phyloP scores from a whole-genome alignment of 1,139 yeast species.

The Saccharomyces hybrid region DNA sequence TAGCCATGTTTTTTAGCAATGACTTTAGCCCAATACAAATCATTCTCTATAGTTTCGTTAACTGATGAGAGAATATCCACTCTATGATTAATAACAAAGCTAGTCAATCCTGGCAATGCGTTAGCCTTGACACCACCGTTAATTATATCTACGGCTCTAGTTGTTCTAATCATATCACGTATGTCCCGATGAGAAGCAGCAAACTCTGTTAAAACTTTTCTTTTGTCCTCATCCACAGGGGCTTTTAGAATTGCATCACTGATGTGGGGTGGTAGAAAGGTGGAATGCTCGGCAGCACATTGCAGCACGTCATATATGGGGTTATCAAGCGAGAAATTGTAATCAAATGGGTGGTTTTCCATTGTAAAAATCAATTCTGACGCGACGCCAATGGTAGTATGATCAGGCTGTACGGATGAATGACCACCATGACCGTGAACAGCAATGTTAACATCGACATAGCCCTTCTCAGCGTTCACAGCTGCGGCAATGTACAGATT shows the following conservation, averaged over 20 bases:
- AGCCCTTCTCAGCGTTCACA: constrained; percentile 62
- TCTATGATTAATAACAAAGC: constrained; percentile 48
- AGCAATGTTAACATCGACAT: constrained; percentile 42
- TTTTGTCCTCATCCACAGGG: constrained; percentile 13
- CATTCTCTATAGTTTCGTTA: constrained; percentile 37
- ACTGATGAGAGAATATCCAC: constrained; percentile 45
- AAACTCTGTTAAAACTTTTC: constrained; percentile 23
- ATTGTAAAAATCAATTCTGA: constrained; percentile 44
- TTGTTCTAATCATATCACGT: constrained; percentile 43
- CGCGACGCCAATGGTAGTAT: constrained; percentile 62
- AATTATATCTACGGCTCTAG: constrained; percentile 55
- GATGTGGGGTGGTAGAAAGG: constrained; percentile 14
- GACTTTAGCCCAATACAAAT: constrained; percentile 34
- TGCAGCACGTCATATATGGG: constrained; percentile 42
- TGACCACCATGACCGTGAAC: constrained; percentile 63
- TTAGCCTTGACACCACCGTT: constrained; percentile 60
- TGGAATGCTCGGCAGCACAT: constrained; percentile 39
- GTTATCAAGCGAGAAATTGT: constrained; percentile 40
- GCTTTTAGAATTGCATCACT: constrained; percentile 24
- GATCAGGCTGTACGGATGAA: constrained; percentile 64
- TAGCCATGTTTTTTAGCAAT: constrained; percentile 43
- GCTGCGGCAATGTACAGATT: constrained; percentile 51
- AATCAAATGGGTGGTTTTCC: constrained; percentile 44
- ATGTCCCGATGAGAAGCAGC: constrained; percentile 21
- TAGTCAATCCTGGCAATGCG: constrained; percentile 65